A percentile compares a stretch with the other conserved stretches of the same genome.
These are phyloP conservation scores for Hibiscus trionum DNA, from an alignment of 345 rosid genomes.

Conservation along the genomic window DNA sequence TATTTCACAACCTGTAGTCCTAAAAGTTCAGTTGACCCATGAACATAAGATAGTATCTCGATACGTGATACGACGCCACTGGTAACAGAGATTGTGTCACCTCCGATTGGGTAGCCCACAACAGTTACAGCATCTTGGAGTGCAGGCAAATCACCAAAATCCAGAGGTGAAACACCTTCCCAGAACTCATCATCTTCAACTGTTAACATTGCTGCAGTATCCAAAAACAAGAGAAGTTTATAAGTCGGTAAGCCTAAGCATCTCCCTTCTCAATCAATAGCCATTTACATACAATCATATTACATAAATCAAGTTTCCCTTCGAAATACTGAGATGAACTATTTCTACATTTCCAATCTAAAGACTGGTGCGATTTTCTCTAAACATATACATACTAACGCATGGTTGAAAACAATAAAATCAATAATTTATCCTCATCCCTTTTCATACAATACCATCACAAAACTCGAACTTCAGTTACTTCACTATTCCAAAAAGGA, in stretches of 20 bases:
- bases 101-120: conserved; percentile 94
- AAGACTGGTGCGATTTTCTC: not conserved
- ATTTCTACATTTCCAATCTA: too few species aligned
- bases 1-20: conserved; percentile 60
- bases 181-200: conserved; percentile 85
- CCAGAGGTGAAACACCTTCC: conserved; percentile 81
- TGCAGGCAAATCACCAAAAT: conserved; percentile 88
- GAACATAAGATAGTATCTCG: conserved; percentile 83
- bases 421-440: not conserved
- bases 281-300: not conserved
- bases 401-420: not conserved
- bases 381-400: not conserved
- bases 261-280: not conserved
- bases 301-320: not conserved
- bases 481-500: not conserved
- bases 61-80: conserved; percentile 94
- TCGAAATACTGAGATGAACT: not conserved
- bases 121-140: conserved; percentile 97
- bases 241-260: not conserved
- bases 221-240: not conserved
- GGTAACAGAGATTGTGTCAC: conserved; percentile 93
- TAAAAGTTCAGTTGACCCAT: conserved; percentile 89
- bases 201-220: conserved; percentile 57
- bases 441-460: not conserved
- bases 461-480: not conserved